These are phyloP conservation scores for Avena atlantica DNA, from an alignment of 176 grass and related monocot genomes.

Conservation along the genomic window DNA sequence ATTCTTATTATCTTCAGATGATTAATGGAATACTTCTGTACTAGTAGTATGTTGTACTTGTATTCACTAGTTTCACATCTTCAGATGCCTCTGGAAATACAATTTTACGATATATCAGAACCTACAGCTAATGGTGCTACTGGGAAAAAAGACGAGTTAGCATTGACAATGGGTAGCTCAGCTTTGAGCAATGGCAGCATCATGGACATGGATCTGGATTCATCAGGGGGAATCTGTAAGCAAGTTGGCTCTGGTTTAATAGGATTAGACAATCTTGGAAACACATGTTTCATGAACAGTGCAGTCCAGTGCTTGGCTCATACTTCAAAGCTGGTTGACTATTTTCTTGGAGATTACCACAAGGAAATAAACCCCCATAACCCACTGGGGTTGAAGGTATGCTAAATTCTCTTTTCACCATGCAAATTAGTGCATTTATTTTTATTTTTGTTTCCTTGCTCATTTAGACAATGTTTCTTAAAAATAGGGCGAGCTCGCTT, in stretches of 20 bases:
- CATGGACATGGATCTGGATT: slow-evolving; percentile 49
- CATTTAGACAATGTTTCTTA: slow-evolving; percentile 37
- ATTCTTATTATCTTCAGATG: slow-evolving; percentile 15
- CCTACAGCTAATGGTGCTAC: slow-evolving; percentile 50
- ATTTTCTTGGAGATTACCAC: slow-evolving; percentile 85
- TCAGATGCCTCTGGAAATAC: slow-evolving; percentile 90
- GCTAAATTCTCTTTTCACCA: slow-evolving; percentile 27
- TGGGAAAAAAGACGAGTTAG: slow-evolving; percentile 59
- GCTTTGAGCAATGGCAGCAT: slow-evolving; percentile 56
- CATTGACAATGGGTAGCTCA: slow-evolving; percentile 53
- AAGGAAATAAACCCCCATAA: slow-evolving; percentile 86
- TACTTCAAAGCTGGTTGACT: slow-evolving; percentile 84
- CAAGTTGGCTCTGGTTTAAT: slow-evolving; percentile 75
- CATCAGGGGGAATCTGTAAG: slow-evolving; percentile 56
- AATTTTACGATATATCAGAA: slow-evolving; percentile 70
- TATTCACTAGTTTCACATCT: slow-evolving; percentile 41
- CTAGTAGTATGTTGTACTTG: slow-evolving; percentile 23
- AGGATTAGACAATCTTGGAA: slow-evolving; percentile 93
- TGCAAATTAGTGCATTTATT: slow-evolving; percentile 31
- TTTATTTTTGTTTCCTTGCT: slow-evolving; percentile 28
- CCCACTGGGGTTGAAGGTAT: slow-evolving; percentile 81
- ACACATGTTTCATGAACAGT: slow-evolving; percentile 99
- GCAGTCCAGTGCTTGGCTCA: slow-evolving; percentile 93
- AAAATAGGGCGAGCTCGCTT: slow-evolving; percentile 84
- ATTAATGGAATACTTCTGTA: slow-evolving; percentile 19